Evolutionary conservation across 805 yeast species (phyloP), one percentile per base, ranked within the genome.

Genomic region (Candida ficus): DNA sequence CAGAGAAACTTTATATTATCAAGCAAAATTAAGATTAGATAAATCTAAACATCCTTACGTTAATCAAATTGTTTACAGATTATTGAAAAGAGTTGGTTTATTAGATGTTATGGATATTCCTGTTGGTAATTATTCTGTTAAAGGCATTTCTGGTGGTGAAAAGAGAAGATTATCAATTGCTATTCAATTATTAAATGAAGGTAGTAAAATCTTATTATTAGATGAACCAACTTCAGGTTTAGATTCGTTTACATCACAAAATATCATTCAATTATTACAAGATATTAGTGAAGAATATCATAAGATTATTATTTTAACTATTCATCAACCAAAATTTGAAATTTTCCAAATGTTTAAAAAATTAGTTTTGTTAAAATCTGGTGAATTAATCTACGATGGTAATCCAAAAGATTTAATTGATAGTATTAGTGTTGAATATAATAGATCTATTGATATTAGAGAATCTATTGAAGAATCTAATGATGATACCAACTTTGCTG

Each of bases 181-280:
- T 3, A 73, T 85, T 33, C 95, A 87, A 56, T 63, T 88, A 27
- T 63, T 88, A 30, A 78, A 80, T 43, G 78, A 78, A 42, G 91
- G 95, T 0, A 47, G 43, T 22, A 78, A 78, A 42, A 69, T 88
- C 29, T 57, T 88, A 27, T 70, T 86, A 37, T 60, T 88, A 19
- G 96, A 88, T 60, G 96, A 88, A 54, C 95, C 96, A 3, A 88
- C 95, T 0, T 84, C 95, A 5, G 96, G 96, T 0, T 67, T 88
- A 20, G 96, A 88, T 54, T 76, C 90, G 11, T 76, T 84, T 42
- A 85, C 93, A 0, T 83, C 95, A 0, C 70, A 75, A 1, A 73
- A 85, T 3, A 82, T 87, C 27, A 57, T 88, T 30, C 65, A 70
- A 23, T 74, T 87, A 29, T 64, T 87, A 42, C 67, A 75, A 37